Conservation (phyloP, 2,329 filamentous ascomycete genomes). For the Daldinia sp. region DNA sequence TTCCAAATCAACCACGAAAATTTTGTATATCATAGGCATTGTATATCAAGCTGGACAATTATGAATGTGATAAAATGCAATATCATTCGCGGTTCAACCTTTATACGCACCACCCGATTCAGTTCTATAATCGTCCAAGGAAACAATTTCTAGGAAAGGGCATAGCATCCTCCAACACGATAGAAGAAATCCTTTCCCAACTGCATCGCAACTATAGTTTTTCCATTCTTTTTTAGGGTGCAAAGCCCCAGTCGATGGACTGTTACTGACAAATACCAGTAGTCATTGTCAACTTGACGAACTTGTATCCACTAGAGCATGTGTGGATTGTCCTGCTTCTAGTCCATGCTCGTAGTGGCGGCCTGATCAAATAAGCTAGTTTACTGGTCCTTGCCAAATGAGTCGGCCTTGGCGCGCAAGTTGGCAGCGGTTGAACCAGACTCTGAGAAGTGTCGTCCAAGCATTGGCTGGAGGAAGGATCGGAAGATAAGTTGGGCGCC, state of each 20-base stretch:
- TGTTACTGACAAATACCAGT: constrained; percentile 6
- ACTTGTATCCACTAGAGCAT: constrained; percentile 34
- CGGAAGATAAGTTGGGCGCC: constrained; percentile 97
- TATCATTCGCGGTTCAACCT: constrained; percentile 17
- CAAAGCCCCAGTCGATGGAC: background rate
- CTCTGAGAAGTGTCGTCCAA: constrained; percentile 86
- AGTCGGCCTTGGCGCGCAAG: constrained; percentile 87
- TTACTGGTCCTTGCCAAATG: constrained; percentile 75
- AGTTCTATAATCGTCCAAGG: constrained; percentile 31
- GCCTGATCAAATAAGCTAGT: constrained; percentile 29
- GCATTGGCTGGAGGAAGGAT: constrained; percentile 90
- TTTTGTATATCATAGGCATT: background rate
- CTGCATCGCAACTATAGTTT: constrained; percentile 14
- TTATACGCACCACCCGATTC: constrained; percentile 23
- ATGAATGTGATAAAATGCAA: background rate
- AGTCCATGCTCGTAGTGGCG: constrained; percentile 31
- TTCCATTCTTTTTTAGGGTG: constrained; percentile 7
- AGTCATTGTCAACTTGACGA: constrained; percentile 21
- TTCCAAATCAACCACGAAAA: background rate
- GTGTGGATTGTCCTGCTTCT: constrained; percentile 27
- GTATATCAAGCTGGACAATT: background rate
- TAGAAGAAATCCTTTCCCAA: constrained; percentile 21
- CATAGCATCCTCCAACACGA: constrained; percentile 11
- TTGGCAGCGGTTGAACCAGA: constrained; percentile 79
- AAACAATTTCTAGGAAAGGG: constrained; percentile 25